A percentile compares a stretch with the other conserved stretches of the same genome.
Conservation (phyloP, 495 filamentous ascomycete genomes). For the Penicillium desertorum region DNA sequence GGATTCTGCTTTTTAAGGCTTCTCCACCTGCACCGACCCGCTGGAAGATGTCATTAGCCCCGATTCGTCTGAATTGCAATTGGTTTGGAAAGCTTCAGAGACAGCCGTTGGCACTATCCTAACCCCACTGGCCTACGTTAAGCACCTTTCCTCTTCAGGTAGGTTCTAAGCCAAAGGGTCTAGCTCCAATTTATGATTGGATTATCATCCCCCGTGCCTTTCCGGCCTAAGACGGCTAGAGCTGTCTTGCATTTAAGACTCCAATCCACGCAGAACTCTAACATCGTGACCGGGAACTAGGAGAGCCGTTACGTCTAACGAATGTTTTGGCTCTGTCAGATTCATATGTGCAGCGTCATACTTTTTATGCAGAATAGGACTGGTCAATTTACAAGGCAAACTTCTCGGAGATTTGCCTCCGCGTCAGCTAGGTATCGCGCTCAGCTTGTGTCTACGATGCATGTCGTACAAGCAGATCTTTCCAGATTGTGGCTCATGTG, state of each 20-base stretch:
- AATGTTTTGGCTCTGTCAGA: slow-evolving; percentile 3
- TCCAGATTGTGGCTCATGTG: slow-evolving; percentile 8
- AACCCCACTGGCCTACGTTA: not conserved
- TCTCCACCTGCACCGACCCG: slow-evolving; percentile 29
- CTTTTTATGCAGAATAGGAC: not conserved
- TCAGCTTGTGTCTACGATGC: slow-evolving; percentile 1
- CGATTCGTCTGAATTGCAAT: slow-evolving; percentile 1
- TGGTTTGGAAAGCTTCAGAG: slow-evolving; percentile 9
- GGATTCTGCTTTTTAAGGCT: slow-evolving; percentile 10
- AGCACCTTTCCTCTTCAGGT: slow-evolving; percentile 1
- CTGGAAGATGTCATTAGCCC: slow-evolving; percentile 8
- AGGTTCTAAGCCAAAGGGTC: slow-evolving; percentile 11
- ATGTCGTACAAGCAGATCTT: not conserved
- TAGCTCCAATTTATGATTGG: slow-evolving; percentile 2
- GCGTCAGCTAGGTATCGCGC: not conserved
- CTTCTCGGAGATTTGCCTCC: not conserved
- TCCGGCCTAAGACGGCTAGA: not conserved
- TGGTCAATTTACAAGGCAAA: slow-evolving; percentile 2
- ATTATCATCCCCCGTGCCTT: not conserved
- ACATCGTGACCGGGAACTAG: not conserved
- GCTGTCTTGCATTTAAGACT: slow-evolving; percentile 3
- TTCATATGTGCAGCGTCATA: not conserved
- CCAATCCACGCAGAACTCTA: slow-evolving; percentile 1
- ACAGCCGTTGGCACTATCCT: slow-evolving; percentile 27
- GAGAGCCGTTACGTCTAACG: slow-evolving; percentile 2